Percentiles rank a stretch among this genome's conserved stretches.
Evolutionary conservation across 106 monocot genomes (phyloP).

Genomic region (Dioscorea alata): DNA sequence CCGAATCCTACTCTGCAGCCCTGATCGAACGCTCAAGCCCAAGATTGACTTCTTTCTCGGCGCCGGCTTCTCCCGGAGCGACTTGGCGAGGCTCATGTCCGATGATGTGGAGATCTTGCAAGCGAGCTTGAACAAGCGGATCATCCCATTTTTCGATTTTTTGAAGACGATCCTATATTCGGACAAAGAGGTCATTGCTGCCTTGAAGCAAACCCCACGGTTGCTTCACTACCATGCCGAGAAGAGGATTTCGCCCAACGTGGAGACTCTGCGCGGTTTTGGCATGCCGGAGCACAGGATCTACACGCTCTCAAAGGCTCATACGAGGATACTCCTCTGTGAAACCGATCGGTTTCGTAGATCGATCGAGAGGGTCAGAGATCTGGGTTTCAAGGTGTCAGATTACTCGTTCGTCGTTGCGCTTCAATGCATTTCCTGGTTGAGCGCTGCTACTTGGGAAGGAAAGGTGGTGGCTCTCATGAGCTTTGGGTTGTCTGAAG

Average conservation of each 20-base stretch:
- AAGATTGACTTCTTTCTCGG: not conserved
- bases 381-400: not conserved
- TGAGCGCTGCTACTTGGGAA: not conserved
- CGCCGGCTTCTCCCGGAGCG: not conserved
- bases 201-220: not conserved
- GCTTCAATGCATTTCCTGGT: not conserved
- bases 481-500: slow-evolving; percentile 9
- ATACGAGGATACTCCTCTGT: not conserved
- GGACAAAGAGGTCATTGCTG: not conserved
- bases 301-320: not conserved
- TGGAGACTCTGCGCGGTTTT: not conserved
- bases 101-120: not conserved
- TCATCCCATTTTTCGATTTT: slow-evolving; percentile 6
- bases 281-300: not conserved
- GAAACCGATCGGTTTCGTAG: not conserved
- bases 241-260: not conserved
- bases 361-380: not conserved
- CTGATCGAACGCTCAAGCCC: slow-evolving; percentile 6
- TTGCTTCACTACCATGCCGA: not conserved
- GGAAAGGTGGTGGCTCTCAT: not conserved
- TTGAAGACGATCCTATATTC: slow-evolving; percentile 6
- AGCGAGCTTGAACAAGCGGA: not conserved
- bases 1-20: not conserved
- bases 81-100: not conserved
- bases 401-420: not conserved